Base-by-base conservation (phyloP, 2,329 filamentous ascomycete species). In the Periconia macrospinosa region DNA sequence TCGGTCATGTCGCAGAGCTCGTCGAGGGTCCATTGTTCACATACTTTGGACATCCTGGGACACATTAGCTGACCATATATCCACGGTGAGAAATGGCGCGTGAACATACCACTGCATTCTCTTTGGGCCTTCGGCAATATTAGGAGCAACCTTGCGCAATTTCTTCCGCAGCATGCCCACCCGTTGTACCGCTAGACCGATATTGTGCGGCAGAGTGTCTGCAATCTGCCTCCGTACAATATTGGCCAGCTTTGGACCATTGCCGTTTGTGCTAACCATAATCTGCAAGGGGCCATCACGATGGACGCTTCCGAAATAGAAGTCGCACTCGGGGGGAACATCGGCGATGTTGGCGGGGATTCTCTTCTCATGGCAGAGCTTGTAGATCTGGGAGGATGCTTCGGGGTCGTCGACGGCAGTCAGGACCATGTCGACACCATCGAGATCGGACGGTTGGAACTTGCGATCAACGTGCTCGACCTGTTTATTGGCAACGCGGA, bases 261-360 rank as follows among this genome's bases (percentile, higher is more conserved):
- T 97, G 49, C 94, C 94, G 72, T 97, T 99, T 35, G 94, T 99
- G 78, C 90, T 95, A 64, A 99, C 93, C 94, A 99, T 99, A 67
- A 99, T 88, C 79, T 99, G 94, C 56, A 99, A 76, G 6, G 94
- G 94, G 0, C 94, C 94, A 72, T 99, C 94, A 47, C 94, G 88
- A 76, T 99, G 91, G 40, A 97, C 88, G 71, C 90, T 94, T 58
- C 94, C 94, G 77, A 99, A 99, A 81, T 97, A 99, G 72, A 99
- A 99, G 70, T 99, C 94, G 75, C 94, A 99, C 74, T 99, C 94
- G 0, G 91, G 84, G 0, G 94, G 94, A 3, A 99, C 94, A 71
- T 99, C 94, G 62, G 94, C 94, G 61, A 99, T 96, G 75, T 99
- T 99, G 53, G 92, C 92, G 6, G 92, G 86, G 60, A 97, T 90